These are phyloP conservation scores for Macrotyloma uniflorum DNA, from an alignment of 306 rosid species.

Conservation along the genomic window DNA sequence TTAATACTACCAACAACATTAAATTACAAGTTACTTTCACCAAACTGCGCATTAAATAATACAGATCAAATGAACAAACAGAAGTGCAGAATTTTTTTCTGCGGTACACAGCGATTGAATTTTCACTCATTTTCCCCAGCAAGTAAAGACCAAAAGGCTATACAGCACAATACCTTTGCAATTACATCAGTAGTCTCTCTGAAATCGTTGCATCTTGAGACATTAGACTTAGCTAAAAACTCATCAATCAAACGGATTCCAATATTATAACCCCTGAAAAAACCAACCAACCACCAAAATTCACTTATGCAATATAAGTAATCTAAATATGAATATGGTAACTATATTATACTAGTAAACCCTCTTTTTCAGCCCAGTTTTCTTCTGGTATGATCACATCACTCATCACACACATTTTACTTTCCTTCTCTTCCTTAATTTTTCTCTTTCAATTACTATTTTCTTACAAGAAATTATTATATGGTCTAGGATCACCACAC, in stretches of 20 bases:
- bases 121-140: neutral
- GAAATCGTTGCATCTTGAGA: slow-evolving; percentile 92
- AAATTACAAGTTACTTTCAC: neutral
- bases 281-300: slow-evolving; percentile 9
- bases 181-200: slow-evolving; percentile 95
- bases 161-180: slow-evolving; percentile 73
- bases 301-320: neutral
- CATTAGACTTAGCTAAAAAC: slow-evolving; percentile 97
- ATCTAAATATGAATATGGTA: neutral
- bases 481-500: neutral
- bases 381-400: neutral
- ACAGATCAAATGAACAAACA: neutral
- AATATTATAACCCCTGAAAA: slow-evolving; percentile 92
- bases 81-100: neutral
- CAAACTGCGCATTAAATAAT: neutral
- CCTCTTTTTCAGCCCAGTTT: neutral
- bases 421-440: neutral
- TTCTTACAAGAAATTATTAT: neutral
- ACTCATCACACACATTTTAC: neutral
- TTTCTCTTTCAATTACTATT: neutral
- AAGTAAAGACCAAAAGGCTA: neutral
- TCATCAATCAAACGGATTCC: slow-evolving; percentile 94
- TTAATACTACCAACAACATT: neutral
- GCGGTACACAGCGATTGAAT: neutral
- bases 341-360: neutral